These are phyloP conservation scores for Daphne laureola DNA, from an alignment of 441 rosid species.

Conservation along the genomic window DNA sequence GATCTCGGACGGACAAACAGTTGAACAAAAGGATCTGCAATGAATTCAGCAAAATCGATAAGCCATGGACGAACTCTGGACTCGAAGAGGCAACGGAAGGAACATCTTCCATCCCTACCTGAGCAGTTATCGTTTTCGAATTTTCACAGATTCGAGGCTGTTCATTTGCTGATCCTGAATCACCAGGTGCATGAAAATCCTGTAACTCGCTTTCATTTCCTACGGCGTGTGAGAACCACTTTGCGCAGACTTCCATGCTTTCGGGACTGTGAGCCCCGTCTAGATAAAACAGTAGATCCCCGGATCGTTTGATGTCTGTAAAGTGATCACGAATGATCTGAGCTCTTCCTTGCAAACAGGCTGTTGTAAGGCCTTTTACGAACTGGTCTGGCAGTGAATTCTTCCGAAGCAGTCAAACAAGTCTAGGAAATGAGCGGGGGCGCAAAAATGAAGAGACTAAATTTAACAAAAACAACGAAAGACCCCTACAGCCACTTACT, in stretches of 20 bases:
- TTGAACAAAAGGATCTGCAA: constrained; percentile 67
- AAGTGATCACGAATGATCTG: constrained; percentile 53
- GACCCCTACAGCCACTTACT: neutral
- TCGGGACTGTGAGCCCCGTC: constrained; percentile 99
- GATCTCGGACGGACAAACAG: constrained; percentile 85
- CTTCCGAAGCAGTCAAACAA: constrained; percentile 11
- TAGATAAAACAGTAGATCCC: constrained; percentile 72
- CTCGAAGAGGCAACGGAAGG: too few relatives aligned
- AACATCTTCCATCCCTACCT: constrained; percentile 34
- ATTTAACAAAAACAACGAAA: neutral
- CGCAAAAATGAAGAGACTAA: neutral
- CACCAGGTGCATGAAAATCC: too few relatives aligned
- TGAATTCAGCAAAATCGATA: neutral
- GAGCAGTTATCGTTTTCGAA: constrained; percentile 37
- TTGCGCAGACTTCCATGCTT: constrained; percentile 91
- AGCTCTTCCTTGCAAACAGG: constrained; percentile 74
- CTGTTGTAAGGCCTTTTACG: constrained; percentile 72
- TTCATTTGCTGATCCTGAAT: too few relatives aligned
- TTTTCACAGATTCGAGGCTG: constrained; percentile 9
- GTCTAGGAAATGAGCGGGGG: constrained; percentile 2
- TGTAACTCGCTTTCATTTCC: constrained; percentile 6
- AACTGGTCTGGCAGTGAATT: constrained; percentile 48
- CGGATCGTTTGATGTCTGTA: constrained; percentile 32
- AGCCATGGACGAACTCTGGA: too few relatives aligned
- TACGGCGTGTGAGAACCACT: constrained; percentile 70